Evolutionary conservation across 2,329 filamentous ascomycete genomes (phyloP), one percentile per base, ranked within the genome.

Genomic region (Capronia epimyces): DNA sequence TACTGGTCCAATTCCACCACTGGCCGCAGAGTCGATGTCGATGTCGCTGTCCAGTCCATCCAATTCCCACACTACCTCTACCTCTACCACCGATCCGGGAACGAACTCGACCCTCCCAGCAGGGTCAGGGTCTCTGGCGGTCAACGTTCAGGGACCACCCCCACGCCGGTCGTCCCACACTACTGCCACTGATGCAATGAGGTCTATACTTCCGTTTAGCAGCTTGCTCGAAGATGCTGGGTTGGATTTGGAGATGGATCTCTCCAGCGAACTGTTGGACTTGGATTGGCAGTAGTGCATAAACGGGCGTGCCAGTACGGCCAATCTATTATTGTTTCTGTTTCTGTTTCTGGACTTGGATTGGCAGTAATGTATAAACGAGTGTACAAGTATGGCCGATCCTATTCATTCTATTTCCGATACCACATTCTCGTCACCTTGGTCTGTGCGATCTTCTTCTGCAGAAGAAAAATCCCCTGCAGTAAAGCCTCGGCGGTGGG

Each of bases 401-500:
- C n/a, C n/a, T n/a, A n/a, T n/a, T n/a, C n/a, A n/a, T n/a, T n/a
- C 29, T 41, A 41, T 25, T 75, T 75, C 56, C 76, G 69, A 64
- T 79, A 79, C 76, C 76, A 79, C 74, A 79, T 78, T 55, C 76
- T 71, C 49, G 75, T 78, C 51, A 79, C 75, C 65, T 89, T 41
- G 15, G 39, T 41, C 16, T 15, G 20, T 41, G 20, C 20, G 10
- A 41, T 86, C 77, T 87, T 87, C 67, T 81, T 81, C 71, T 88
- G 84, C 47, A 88, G 68, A 69, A 86, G 82, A 69, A 89, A 86
- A 63, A 88, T 83, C 6, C 82, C 74, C 54, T 75, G 75, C 65
- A 77, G 68, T 51, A 77, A 64, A 15, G 75, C 75, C 60, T 77
- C 75, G 16, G 70, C 65, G 2, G 75, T 76, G 1, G 75, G 75